These are phyloP conservation scores for Tetrapisispora nanseiensis DNA, from an alignment of 805 yeast genomes.

Conservation along the genomic window DNA sequence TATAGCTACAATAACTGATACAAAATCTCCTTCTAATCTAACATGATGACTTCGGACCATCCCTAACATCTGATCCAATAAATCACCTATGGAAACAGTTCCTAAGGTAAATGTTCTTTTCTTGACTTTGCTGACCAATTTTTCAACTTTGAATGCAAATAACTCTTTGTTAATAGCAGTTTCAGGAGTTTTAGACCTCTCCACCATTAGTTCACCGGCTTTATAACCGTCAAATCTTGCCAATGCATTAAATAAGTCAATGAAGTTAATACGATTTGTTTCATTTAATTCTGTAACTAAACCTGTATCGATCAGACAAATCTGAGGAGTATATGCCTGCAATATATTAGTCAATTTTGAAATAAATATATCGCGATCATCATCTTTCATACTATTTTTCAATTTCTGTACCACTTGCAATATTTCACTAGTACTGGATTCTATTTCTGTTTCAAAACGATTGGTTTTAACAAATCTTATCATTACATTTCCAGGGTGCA, in stretches of 20 bases:
- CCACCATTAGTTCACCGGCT: conserved; percentile 94
- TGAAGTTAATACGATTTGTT: conserved; percentile 68
- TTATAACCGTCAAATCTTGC: conserved; percentile 87
- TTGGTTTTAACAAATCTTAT: conserved; percentile 52
- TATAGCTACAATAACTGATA: conserved; percentile 91
- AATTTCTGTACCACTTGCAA: conserved; percentile 12
- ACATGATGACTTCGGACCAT: conserved; percentile 95
- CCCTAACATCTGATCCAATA: conserved; percentile 72
- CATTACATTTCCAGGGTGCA: conserved; percentile 94
- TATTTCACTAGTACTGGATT: conserved; percentile 21
- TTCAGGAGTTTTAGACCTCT: conserved; percentile 88
- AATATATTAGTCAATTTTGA: conserved; percentile 41
- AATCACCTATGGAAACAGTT: conserved; percentile 82
- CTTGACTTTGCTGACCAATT: conserved; percentile 70
- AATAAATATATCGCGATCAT: conserved; percentile 12
- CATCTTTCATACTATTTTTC: conserved; percentile 10
- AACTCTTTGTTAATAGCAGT: conserved; percentile 77
- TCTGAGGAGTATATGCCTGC: conserved; percentile 66
- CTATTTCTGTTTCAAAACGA: conserved; percentile 22
- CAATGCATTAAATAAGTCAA: conserved; percentile 79
- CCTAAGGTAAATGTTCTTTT: conserved; percentile 88
- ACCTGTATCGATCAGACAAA: conserved; percentile 90
- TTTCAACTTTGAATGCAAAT: conserved; percentile 80
- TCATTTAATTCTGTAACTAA: conserved; percentile 82
- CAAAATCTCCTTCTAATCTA: conserved; percentile 94